Percentiles rank a stretch among this genome's conserved stretches.
These are phyloP conservation scores for Podospora pseudoanserina DNA, from an alignment of 495 filamentous ascomycete species.

Conservation along the genomic window DNA sequence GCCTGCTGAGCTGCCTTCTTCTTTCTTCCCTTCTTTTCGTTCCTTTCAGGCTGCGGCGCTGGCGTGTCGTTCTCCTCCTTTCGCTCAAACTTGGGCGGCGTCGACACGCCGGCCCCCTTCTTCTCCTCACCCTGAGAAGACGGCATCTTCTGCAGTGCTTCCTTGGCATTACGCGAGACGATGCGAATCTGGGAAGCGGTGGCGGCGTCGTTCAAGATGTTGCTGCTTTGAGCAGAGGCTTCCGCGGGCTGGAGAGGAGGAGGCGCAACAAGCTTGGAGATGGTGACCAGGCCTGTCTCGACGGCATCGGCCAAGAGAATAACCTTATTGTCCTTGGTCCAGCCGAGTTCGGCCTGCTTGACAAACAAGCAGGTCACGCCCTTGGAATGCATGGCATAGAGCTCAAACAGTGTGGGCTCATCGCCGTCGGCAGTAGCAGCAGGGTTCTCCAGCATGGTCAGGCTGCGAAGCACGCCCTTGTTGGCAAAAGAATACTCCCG, in stretches of 20 bases:
- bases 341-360: slow-evolving; percentile 83
- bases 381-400: slow-evolving; percentile 96
- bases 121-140: slow-evolving; percentile 31
- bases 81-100: slow-evolving; percentile 37
- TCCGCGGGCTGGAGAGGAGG: slow-evolving; percentile 35
- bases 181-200: slow-evolving; percentile 35
- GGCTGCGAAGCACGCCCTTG: slow-evolving; percentile 82
- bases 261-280: slow-evolving; percentile 41
- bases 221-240: slow-evolving; percentile 24
- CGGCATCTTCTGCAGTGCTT: slow-evolving; percentile 33
- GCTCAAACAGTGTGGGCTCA: slow-evolving; percentile 71
- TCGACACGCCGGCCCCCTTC: slow-evolving; percentile 24
- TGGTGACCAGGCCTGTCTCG: slow-evolving; percentile 56
- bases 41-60: slow-evolving; percentile 39
- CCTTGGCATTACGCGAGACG: slow-evolving; percentile 39
- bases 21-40: slow-evolving; percentile 47
- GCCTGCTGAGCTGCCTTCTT: slow-evolving; percentile 42
- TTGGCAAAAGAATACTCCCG: slow-evolving; percentile 88
- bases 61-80: slow-evolving; percentile 42
- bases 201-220: slow-evolving; percentile 12
- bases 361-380: slow-evolving; percentile 84
- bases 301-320: slow-evolving; percentile 70
- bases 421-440: slow-evolving; percentile 51
- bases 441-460: slow-evolving; percentile 74
- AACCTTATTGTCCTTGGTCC: slow-evolving; percentile 81